Evolutionary conservation across 495 filamentous ascomycete genomes (phyloP).

Genomic region (Daldinia childiae): DNA sequence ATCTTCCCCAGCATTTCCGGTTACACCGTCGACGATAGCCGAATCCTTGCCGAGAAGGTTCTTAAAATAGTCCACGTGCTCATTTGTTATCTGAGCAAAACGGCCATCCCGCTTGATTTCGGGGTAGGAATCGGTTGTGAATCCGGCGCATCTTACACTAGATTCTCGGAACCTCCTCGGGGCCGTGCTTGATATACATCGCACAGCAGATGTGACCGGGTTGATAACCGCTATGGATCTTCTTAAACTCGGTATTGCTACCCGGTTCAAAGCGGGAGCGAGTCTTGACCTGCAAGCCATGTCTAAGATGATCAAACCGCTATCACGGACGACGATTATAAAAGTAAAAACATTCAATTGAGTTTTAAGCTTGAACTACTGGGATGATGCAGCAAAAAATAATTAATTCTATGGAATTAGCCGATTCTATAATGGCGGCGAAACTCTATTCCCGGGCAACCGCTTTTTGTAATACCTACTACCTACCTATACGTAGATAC

Average conservation of each 20-base stretch:
- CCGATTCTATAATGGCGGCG: slow-evolving; percentile 10
- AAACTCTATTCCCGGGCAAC: slow-evolving; percentile 30
- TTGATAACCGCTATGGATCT: slow-evolving; percentile 13
- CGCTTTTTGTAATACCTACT: no score
- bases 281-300: slow-evolving; percentile 46
- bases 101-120: slow-evolving; percentile 78
- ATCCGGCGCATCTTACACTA: slow-evolving; percentile 65
- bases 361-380: background rate
- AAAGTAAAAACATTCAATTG: slow-evolving; percentile 2
- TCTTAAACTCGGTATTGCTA: slow-evolving; percentile 28
- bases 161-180: slow-evolving; percentile 44
- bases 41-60: slow-evolving; percentile 75
- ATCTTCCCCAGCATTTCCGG: slow-evolving; percentile 68
- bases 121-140: slow-evolving; percentile 87
- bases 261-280: slow-evolving; percentile 37
- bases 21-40: slow-evolving; percentile 85
- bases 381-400: slow-evolving; percentile 1
- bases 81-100: slow-evolving; percentile 73
- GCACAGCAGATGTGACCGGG: slow-evolving; percentile 15
- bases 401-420: slow-evolving; percentile 3
- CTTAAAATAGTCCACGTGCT: slow-evolving; percentile 85
- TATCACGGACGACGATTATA: background rate
- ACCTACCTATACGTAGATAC: no score
- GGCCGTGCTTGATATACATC: slow-evolving; percentile 51
- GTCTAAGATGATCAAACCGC: slow-evolving; percentile 1